Evolutionary conservation across 257 asterid species (phyloP), one percentile per base, ranked within the genome.

Genomic region (Voacanga thouarsii): DNA sequence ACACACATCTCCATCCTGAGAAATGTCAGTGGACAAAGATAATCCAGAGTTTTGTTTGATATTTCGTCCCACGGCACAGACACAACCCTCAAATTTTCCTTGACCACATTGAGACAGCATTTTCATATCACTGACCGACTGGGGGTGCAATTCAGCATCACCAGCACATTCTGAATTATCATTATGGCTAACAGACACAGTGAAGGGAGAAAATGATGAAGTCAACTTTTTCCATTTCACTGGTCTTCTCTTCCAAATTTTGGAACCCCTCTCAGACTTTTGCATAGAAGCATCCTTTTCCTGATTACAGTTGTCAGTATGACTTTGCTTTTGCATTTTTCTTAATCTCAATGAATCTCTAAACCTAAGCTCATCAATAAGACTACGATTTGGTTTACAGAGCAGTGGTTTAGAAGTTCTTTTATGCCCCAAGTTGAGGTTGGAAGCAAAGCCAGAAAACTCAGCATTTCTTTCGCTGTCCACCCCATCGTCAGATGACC

Each of bases 401-500:
- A 83, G 74, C 80, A 71, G 78, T 70, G 77, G 76, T 65, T 82
- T 80, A 72, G 81, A 72, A 47, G 88, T 73, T 76, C 81, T 76
- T 57, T 77, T 82, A 79, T 80, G 80, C 78, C 78, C 78, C 70
- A 79, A 74, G 84, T 79, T 79, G 79, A 69, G 78, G 39, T 77
- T 44, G 57, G 86, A 85, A 81, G 81, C 70, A 69, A 87, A 76
- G 71, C 83, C 87, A 67, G 21, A 71, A 66, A 82, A 80, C n/a
- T 80, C 88, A 14, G 86, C 74, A 81, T 82, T 72, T 75, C 75
- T 71, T 77, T 82, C 87, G 71, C 85, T 81, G 82, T 87, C 86
- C 70, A 78, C 81, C 26, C 82, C 84, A 75, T 84, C 91, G 80
- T 83, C 88, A 82, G 88, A 82, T 63, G 92, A 86, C 83, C 85